Base-by-base conservation (phyloP, 768 basidiomycete genomes). In the Gymnopilus junonius region DNA sequence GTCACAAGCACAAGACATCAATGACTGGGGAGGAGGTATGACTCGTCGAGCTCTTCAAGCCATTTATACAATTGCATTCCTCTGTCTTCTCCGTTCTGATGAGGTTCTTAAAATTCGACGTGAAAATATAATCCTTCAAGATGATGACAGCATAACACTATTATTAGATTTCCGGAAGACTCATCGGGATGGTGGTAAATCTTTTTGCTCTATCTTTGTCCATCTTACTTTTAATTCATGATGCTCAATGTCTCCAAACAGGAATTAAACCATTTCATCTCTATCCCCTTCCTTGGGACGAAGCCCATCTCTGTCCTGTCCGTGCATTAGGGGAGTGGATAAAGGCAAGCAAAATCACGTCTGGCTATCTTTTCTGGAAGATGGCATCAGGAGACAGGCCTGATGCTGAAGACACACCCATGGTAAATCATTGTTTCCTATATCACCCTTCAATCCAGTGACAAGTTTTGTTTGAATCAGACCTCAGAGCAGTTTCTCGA, bases 401-500 rank as follows among this genome's bases (percentile, higher is more conserved):
- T 20, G 66, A 63, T 15, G 57, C 69, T 11, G 60, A 55, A 14
- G 50, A 66, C 37, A 32, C 17, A 1, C 40, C 61, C 1, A 46
- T 67, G 62, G 62, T 67, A 45, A 39, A 51, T 56, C 10, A 45
- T 55, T 48, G 8, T 23, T 25, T 35, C 4, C 40, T 42, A 20
- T 40, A 6, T 35, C 8, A 4, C 2, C 20, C 17, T 43, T 21
- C 40, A 11, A 34, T 42, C 4, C 23, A 35, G 14, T 31, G 17
- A 37, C 14, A n/a, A 3, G 68, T 65, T 21, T 53, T 20, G 20
- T 37, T 60, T 34, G 20, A 51, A 12, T 54, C 59, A 81, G 78
- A 74, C 73, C 1, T 68, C 76, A 0, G 75, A 80, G 43, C 67
- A 74, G 29, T 79, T 80, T 53, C 70, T 83, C 0, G 72, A 79